Conservation (phyloP, 805 yeast genomes). For the Saccharomyces mikatae region DNA sequence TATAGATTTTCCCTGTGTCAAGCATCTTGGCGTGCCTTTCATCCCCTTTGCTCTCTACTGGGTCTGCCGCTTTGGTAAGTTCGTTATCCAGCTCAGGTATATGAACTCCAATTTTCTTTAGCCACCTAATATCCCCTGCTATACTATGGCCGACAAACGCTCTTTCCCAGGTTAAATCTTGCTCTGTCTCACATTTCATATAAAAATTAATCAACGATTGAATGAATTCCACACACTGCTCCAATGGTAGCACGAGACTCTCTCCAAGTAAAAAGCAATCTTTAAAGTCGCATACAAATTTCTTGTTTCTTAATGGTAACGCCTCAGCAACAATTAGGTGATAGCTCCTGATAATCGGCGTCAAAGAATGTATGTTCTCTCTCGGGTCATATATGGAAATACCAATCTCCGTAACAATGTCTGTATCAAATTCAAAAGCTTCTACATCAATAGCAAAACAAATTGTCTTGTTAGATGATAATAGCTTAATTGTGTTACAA, state of each 20-base stretch:
- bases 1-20: conserved; percentile 21
- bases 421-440: conserved; percentile 41
- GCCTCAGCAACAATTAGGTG: conserved; percentile 41
- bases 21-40: not conserved
- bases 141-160: conserved; percentile 55
- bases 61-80: conserved; percentile 2
- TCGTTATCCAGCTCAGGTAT: conserved; percentile 29
- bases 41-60: not conserved
- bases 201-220: conserved; percentile 39
- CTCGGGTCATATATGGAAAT: conserved; percentile 49
- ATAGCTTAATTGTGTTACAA: conserved; percentile 10
- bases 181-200: conserved; percentile 25
- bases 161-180: conserved; percentile 23
- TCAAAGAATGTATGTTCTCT: conserved; percentile 31
- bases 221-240: conserved; percentile 32
- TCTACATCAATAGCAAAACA: conserved; percentile 47
- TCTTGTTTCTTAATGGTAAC: conserved; percentile 38
- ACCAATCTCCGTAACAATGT: conserved; percentile 49
- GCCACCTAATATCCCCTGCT: conserved; percentile 47
- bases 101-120: conserved; percentile 37
- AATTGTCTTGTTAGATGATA: conserved; percentile 20
- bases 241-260: conserved; percentile 34
- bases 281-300: conserved; percentile 46
- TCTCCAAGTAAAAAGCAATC: conserved; percentile 42
- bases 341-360: conserved; percentile 35